Evolutionary conservation across 2,329 filamentous ascomycete species (phyloP), one percentile per base, ranked within the genome.

Genomic region (Xylaria sp.): DNA sequence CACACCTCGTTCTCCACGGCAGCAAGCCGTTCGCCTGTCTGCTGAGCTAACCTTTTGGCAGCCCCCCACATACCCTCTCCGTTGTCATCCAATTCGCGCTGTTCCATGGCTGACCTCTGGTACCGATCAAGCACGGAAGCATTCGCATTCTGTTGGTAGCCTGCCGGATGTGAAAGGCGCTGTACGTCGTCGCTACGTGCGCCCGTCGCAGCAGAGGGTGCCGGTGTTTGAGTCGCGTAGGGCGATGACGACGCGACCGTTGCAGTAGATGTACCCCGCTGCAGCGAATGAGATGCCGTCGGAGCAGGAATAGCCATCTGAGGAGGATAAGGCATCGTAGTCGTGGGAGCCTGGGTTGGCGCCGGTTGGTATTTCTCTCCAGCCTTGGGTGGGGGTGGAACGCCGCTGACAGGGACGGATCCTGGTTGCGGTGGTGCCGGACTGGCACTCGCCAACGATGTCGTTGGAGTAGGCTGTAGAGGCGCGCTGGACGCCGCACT

Each of bases 1-100:
- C 89, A 91, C 28, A 91, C 84, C 78, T 90, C 87, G 60, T 81
- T 82, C 81, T 91, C 89, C 15, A 87, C 88, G 15, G 84, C 86
- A 9, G 84, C 86, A 34, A 91, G 78, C 76, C 84, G 87, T 69
- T 85, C 85, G 60, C 88, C 88, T 7, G 88, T 88, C 41, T 83
- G 84, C 68, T 83, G 81, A 55, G 86, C 87, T 82, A 86, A 85
- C 77, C 87, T 89, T 82, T 86, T 88, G 12, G 87, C 87, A 56
- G 84, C 79, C 65, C 82, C 83, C 86, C 87, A 89, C 6, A 89
- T 79, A n/a, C 85, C 83, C 31, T 77, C 66, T 70, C 67, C 56
- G 67, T 77, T 72, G 73, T 73, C 69, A 73, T 78, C 71, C 70
- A 68, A 58, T 73, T 77, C 59, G 72, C 73, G 68, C 79, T 79